Conservation (phyloP, 169 alveolate species). For the Toxoplasma gondii region DNA sequence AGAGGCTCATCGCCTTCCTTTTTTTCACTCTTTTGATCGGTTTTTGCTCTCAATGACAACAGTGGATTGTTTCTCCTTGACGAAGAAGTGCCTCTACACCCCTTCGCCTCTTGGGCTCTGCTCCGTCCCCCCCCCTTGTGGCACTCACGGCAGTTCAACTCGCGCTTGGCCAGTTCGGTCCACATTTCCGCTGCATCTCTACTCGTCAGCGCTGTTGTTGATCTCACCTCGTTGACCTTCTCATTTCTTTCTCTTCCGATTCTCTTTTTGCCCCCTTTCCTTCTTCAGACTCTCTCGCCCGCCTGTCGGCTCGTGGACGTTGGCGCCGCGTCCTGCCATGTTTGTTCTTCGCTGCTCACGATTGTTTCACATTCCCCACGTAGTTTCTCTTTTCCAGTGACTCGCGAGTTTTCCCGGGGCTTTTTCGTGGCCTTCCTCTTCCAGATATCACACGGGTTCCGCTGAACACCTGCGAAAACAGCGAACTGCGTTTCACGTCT, state of each 20-base stretch:
- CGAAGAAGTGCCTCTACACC: too few relatives aligned
- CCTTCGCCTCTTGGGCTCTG: too few relatives aligned
- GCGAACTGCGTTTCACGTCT: too few relatives aligned
- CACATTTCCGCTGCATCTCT: too few relatives aligned
- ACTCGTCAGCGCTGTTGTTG: too few relatives aligned
- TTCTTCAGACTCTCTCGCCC: background rate
- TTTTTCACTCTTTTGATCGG: background rate
- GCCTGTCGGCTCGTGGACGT: background rate
- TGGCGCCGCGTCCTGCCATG: too few relatives aligned
- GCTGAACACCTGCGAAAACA: too few relatives aligned
- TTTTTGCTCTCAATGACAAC: background rate
- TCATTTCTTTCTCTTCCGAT: background rate
- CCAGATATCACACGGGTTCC: too few relatives aligned
- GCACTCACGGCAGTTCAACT: background rate
- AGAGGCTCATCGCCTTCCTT: background rate
- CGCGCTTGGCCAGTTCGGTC: too few relatives aligned
- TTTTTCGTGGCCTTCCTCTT: background rate
- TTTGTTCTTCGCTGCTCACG: background rate
- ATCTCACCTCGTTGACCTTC: background rate
- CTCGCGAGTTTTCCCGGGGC: background rate
- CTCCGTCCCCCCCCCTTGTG: background rate
- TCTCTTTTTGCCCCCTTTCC: background rate
- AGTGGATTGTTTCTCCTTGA: too few relatives aligned
- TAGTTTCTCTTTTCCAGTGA: background rate
- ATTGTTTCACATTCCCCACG: too few relatives aligned